Base-by-base conservation (phyloP, 805 yeast species). In the Saturnispora galanensis region DNA sequence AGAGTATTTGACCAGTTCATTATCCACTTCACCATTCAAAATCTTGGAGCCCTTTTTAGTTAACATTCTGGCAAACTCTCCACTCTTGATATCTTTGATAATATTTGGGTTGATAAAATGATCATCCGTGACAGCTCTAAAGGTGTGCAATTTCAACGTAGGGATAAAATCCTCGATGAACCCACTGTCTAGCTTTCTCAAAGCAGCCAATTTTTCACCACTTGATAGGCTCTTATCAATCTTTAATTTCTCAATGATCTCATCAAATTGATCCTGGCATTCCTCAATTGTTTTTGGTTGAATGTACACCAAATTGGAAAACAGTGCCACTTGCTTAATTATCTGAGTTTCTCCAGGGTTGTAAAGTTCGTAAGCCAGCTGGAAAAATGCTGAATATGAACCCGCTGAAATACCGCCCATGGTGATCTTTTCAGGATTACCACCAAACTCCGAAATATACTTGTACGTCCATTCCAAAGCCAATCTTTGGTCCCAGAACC, bases 331-430 rank as follows among this genome's bases (percentile, higher is more conserved):
- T 49, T 64, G 64, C 48, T 68, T 67, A 49, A 69, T 68, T 35
- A 68, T 59, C 49, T 66, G 73, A 12, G 47, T 42, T 3, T 31
- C 70, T 29, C 64, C 60, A 7, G 70, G 69, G 44, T 69, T 63
- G 49, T 69, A 69, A 10, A 66, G 26, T 47, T 69, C 73, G 51
- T 68, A 68, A 1, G 67, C 65, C 31, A 69, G 42, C 51, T 69
- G 74, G 51, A 63, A 66, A 41, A 65, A 65, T 2, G 70, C 60
- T 5, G 70, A 64, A 44, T 66, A 62, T 10, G 69, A 62, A 8
- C 79, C 79, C 4, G 77, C 74, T 32, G 71, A 63, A 37, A 71
- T 60, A 10, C 79, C 79, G 33, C 68, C 64, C 31, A 71, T 56
- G 0, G 76, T 65, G 26, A 74, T 60, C 33, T 58, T 55, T 11